Conservation (phyloP, 306 rosid species). For the Corylus avellana region DNA sequence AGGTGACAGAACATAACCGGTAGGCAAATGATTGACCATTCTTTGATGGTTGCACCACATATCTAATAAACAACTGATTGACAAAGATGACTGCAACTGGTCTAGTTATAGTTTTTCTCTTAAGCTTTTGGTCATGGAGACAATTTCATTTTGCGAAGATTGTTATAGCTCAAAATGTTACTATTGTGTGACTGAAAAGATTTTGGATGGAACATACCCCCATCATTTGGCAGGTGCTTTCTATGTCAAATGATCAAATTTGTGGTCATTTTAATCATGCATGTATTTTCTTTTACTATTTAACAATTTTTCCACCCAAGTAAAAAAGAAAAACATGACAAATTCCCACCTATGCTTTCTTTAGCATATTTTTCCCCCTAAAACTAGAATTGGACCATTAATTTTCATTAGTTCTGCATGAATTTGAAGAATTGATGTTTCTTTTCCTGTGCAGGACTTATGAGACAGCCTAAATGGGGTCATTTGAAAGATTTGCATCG, state of each 20-base stretch:
- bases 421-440: conserved; percentile 12
- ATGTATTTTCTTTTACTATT: not conserved
- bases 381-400: not conserved
- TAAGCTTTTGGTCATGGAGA: not conserved
- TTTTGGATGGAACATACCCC: conserved; percentile 4
- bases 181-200: not conserved
- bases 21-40: not conserved
- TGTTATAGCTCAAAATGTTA: not conserved
- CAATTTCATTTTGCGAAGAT: not conserved
- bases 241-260: conserved; percentile 9
- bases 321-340: not conserved
- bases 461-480: conserved; percentile 95
- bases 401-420: conserved; percentile 7
- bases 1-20: conserved; percentile 3
- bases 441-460: conserved; percentile 56
- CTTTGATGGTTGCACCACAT: not conserved
- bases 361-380: not conserved
- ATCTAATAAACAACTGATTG: conserved; percentile 1
- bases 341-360: not conserved
- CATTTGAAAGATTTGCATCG: conserved; percentile 93
- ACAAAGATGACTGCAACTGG: conserved; percentile 13
- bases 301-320: not conserved
- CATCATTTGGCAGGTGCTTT: not conserved
- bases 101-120: conserved; percentile 1
- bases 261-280: not conserved